These are phyloP conservation scores for Thelonectria discophora DNA, from an alignment of 2,329 filamentous ascomycete genomes.

Conservation along the genomic window DNA sequence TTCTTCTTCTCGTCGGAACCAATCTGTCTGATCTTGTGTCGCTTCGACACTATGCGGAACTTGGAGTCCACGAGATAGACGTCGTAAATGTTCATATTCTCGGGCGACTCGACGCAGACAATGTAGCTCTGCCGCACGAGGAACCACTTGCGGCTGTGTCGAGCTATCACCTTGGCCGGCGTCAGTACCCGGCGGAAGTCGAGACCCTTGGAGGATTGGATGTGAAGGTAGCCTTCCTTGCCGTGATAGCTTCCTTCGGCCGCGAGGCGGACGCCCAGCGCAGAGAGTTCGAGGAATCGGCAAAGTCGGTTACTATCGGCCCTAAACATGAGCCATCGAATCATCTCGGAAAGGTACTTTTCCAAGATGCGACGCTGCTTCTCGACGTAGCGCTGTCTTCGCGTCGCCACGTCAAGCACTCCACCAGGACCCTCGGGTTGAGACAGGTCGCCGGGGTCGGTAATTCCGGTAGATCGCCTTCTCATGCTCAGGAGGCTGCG, in stretches of 20 bases:
- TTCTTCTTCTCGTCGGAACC: conserved; percentile 67
- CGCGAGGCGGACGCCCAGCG: conserved; percentile 89
- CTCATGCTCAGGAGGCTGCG: conserved; percentile 63
- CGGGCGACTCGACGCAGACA: conserved; percentile 96
- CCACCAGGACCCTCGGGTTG: conserved; percentile 52
- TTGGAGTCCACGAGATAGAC: conserved; percentile 95
- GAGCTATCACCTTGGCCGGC: conserved; percentile 78
- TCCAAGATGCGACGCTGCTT: conserved; percentile 87
- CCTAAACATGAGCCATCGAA: conserved; percentile 95
- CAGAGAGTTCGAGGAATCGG: conserved; percentile 94
- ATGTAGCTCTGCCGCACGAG: conserved; percentile 97
- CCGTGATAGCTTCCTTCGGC: conserved; percentile 97
- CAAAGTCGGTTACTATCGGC: conserved; percentile 95
- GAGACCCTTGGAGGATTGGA: conserved; percentile 88
- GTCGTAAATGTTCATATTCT: conserved; percentile 98
- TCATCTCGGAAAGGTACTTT: conserved; percentile 90
- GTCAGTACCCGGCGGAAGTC: conserved; percentile 85
- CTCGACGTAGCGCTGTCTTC: conserved; percentile 73
- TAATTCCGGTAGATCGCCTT: conserved; percentile 61
- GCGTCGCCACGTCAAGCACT: conserved; percentile 57
- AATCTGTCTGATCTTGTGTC: conserved; percentile 62
- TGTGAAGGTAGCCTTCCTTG: conserved; percentile 93
- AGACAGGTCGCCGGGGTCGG: conserved; percentile 57
- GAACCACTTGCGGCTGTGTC: conserved; percentile 96
- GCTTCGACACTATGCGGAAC: conserved; percentile 83